phyloP scores from a whole-genome alignment of 2,329 filamentous ascomycete species.

The Phialocephala sp. region DNA sequence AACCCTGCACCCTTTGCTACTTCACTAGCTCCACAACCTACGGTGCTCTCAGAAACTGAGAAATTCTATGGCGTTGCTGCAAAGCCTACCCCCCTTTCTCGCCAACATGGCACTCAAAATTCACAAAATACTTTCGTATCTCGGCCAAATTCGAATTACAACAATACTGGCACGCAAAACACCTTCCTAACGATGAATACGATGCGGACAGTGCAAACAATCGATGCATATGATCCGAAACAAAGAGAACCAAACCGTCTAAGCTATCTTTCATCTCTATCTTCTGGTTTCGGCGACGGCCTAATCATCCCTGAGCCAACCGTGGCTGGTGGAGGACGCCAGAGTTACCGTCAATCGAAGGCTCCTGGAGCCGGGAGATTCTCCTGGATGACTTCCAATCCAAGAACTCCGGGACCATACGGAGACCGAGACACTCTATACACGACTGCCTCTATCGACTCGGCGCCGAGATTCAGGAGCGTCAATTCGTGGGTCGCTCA shows the following conservation, averaged over 20 bases:
- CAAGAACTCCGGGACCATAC: conserved; percentile 25
- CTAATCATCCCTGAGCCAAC: conserved; percentile 54
- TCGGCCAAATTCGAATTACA: conserved; percentile 20
- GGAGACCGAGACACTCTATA: conserved; percentile 42
- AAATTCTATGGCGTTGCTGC: conserved; percentile 25
- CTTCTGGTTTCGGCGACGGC: conserved; percentile 68
- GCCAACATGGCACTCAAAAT: conserved; percentile 24
- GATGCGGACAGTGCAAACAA: conserved; percentile 27
- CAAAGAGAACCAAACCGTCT: conserved; percentile 36
- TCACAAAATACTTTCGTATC: conserved; percentile 11
- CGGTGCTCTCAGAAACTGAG: conserved; percentile 21
- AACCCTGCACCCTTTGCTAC: conserved; percentile 26
- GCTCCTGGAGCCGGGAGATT: conserved; percentile 33
- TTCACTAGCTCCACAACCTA: conserved; percentile 15
- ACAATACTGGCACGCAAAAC: conserved; percentile 29
- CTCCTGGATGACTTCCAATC: conserved; percentile 38
- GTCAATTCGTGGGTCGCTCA: conserved; percentile 70
- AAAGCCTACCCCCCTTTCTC: conserved; percentile 15
- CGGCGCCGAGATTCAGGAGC: conserved; percentile 59
- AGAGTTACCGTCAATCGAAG: conserved; percentile 34
- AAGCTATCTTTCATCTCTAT: conserved; percentile 61
- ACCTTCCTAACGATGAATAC: conserved; percentile 17
- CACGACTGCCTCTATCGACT: conserved; percentile 41
- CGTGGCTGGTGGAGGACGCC: conserved; percentile 22
- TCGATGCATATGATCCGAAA: conserved; percentile 34